Evolutionary conservation across 1,284 basidiomycete genomes (phyloP).

Genomic region (Austroboletus olivaceoglutinosus): DNA sequence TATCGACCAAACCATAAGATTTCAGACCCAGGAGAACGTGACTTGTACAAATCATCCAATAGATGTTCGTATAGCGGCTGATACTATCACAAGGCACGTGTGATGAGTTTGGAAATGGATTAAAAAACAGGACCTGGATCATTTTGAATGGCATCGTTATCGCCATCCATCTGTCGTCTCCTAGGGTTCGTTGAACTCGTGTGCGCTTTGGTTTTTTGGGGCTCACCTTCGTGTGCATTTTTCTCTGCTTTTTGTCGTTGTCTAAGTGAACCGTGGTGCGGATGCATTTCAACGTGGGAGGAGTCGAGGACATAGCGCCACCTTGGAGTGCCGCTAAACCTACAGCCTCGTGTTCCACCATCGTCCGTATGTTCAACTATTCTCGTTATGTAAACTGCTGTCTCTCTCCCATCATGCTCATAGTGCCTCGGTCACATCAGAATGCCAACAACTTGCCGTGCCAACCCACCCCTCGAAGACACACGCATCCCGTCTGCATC

Average conservation of each 20-base stretch:
- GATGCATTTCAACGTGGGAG: too few species aligned
- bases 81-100: conserved; percentile 18
- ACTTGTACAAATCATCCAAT: conserved; percentile 18
- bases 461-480: conserved; percentile 18
- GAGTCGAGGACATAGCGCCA: too few species aligned
- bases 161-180: neutral
- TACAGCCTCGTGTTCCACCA: too few species aligned
- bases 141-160: neutral
- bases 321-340: too few species aligned
- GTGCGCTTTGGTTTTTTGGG: neutral
- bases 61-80: conserved; percentile 3
- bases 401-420: too few species aligned
- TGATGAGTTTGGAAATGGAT: too few species aligned
- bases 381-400: too few species aligned
- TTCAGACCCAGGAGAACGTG: conserved; percentile 18
- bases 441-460: conserved; percentile 1
- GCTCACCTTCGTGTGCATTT: neutral
- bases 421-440: conserved; percentile 4
- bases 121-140: neutral
- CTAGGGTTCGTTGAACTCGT: neutral
- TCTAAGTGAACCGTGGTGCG: conserved; percentile 3
- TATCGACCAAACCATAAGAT: conserved; percentile 24
- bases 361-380: too few species aligned
- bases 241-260: conserved; percentile 12
- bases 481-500: conserved; percentile 15